Base-by-base conservation (phyloP, 106 monocot genomes). In the Dendrobium huoshanense region DNA sequence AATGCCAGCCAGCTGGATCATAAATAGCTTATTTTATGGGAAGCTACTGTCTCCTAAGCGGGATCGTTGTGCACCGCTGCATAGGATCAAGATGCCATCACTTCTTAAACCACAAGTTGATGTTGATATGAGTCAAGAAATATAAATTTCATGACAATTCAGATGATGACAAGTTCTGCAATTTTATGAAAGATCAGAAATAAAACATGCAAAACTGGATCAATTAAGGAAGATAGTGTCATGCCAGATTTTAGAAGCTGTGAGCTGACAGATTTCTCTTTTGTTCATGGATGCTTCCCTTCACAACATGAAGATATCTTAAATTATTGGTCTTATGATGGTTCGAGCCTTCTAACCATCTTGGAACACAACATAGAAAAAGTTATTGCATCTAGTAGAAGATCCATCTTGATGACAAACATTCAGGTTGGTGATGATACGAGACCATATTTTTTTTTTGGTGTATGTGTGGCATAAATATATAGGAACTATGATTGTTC, bases 111-210 rank as follows among this genome's bases (percentile, higher is more conserved):
- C 59, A 0, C 77, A 83, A 75, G 61, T 40, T 55, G 54, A 40
- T 49, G 33, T 81, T 19, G 82, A 86, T 56, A 92, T 87, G 87
- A 95, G 92, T 70, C 75, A 87, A 87, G 95, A 95, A 85, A 95
- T 95, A 77, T 89, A 80, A 85, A 45, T 70, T 73, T 42, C 16
- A 51, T 51, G 51, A 13, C 51, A 51, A 2, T 15, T 11, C 51
- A 51, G 51, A 51, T 3, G 13, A 51, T 13, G 13, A 15, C 51
- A 51, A 15, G 0, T 51, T 15, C 51, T 51, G 51, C 51, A 10
- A 51, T 51, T 51, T 51, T 51, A 13, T 51, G 10, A 51, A 0
- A 2, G 51, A 51, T 51, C 51, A 51, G 10, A 48, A 48, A 48
- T 51, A 13, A 51, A 51, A 51, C 51, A 11, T 51, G 51, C 17